Base-by-base conservation (phyloP, 495 filamentous ascomycete species). In the Ascobolus immersus region DNA sequence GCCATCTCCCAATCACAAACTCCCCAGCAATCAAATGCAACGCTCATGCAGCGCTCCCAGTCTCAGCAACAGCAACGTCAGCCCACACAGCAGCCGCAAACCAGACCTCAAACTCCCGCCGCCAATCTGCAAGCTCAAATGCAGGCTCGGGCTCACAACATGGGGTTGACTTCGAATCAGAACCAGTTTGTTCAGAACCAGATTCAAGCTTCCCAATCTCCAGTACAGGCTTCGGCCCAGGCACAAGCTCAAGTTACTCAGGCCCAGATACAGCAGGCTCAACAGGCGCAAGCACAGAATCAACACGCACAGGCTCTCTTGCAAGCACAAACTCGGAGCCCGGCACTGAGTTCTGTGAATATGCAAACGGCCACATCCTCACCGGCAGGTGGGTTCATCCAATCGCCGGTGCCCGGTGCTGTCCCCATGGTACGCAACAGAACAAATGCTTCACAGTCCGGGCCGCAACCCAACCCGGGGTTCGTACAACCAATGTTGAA, bases 121-220 rank as follows among this genome's bases (percentile, higher is more conserved):
- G 17, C 64, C 69, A 36, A n/a, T n/a, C 60, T 55, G 1, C 65
- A 69, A 34, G 59, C 55, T 1, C 56, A 59, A n/a, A 41, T 47
- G 0, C 56, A 57, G n/a, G 52, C 48, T 0, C 54, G 14, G 4
- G 12, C 28, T 2, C 12, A 17, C n/a, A n/a, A 31, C 10, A 31
- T 31, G 28, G 12, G 18, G 28, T 31, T 31, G 12, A 31, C 14
- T 17, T 14, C 28, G 28, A 31, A 17, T 17, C 14, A 15, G 28
- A n/a, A 31, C 10, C 28, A 9, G 4, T 46, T 49, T 18, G 45
- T 35, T 9, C 48, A 45, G 21, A 44, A 45, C 25, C 51, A 57
- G 17, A 48, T 47, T 10, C 48, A 56, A 25, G 41, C 46, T 6
- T 49, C 55, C 37, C 46, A 44, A 3, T 51, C 29, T 19, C 40